Percentiles rank a stretch among this genome's conserved stretches.
Conservation (phyloP, 768 basidiomycete species). For the Podaxis sp. region DNA sequence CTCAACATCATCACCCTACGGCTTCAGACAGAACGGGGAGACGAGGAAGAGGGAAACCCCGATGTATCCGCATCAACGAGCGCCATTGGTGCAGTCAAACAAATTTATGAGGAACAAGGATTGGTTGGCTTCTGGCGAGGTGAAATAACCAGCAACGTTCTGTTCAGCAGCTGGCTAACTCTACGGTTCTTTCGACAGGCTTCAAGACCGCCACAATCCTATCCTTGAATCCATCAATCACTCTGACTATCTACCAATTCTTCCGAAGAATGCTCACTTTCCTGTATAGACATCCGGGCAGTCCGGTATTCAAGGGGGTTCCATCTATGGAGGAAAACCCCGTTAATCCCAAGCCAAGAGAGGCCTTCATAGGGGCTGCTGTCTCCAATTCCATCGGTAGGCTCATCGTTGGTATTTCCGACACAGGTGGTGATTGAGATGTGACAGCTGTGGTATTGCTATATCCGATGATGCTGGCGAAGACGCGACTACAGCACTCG, state of each 20-base stretch:
- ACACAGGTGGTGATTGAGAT: not conserved
- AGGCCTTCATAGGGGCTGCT: slow-evolving; percentile 58
- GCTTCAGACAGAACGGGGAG: slow-evolving; percentile 44
- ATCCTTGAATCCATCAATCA: slow-evolving; percentile 57
- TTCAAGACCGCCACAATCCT: slow-evolving; percentile 49
- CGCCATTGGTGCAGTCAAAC: slow-evolving; percentile 31
- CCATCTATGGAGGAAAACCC: not conserved
- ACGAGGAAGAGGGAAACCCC: slow-evolving; percentile 26
- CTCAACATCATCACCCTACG: slow-evolving; percentile 54
- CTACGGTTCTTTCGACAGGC: slow-evolving; percentile 28
- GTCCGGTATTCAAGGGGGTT: not conserved
- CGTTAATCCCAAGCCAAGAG: slow-evolving; percentile 34
- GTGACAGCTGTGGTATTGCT: slow-evolving; percentile 39
- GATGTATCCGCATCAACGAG: slow-evolving; percentile 19
- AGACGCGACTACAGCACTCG: slow-evolving; percentile 48
- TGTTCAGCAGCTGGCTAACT: not conserved
- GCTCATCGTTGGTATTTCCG: not conserved
- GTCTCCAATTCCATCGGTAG: slow-evolving; percentile 50
- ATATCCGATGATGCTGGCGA: slow-evolving; percentile 61
- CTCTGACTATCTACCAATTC: slow-evolving; percentile 51
- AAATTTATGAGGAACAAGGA: slow-evolving; percentile 48
- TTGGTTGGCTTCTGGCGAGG: slow-evolving; percentile 57
- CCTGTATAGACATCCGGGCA: slow-evolving; percentile 20
- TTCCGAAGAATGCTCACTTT: slow-evolving; percentile 38
- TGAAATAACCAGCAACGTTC: slow-evolving; percentile 17